A percentile compares a stretch with the other conserved stretches of the same genome.
Evolutionary conservation across 345 rosid species (phyloP).

Genomic region (Dovyalis caffra): DNA sequence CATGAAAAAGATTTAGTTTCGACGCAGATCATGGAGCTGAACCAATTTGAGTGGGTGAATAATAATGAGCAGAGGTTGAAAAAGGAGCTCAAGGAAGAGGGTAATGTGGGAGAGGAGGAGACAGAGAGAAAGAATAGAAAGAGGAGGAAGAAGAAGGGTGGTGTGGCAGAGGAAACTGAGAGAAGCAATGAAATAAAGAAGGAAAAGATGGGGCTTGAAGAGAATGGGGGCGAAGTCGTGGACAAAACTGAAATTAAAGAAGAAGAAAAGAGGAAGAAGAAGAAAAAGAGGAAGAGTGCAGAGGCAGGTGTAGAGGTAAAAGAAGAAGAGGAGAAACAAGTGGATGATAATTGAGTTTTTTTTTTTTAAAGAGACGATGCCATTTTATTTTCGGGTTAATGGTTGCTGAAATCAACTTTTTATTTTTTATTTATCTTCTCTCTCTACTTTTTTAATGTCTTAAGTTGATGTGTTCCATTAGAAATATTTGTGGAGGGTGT

Average conservation of each 20-base stretch:
- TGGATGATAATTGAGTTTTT: too few species aligned
- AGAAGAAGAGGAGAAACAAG: background rate
- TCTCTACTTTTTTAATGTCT: too few species aligned
- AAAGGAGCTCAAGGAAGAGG: background rate
- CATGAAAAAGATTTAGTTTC: background rate
- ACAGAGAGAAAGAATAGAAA: background rate
- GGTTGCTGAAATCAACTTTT: too few species aligned
- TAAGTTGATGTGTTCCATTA: too few species aligned
- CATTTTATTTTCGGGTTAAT: too few species aligned
- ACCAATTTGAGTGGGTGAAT: background rate
- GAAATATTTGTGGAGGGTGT: too few species aligned
- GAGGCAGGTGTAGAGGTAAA: background rate
- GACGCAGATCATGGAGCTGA: background rate
- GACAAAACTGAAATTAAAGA: background rate
- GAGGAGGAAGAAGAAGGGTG: background rate
- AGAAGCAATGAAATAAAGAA: background rate
- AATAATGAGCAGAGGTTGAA: background rate
- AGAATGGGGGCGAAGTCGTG: background rate
- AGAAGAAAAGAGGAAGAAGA: too few species aligned
- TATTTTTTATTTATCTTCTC: too few species aligned
- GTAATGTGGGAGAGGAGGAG: background rate
- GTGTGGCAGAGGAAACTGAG: background rate
- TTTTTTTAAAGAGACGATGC: too few species aligned
- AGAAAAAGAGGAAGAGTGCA: background rate
- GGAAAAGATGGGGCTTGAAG: background rate